Base-by-base conservation (phyloP, 179 eudicot genomes). In the Gypsophila paniculata region DNA sequence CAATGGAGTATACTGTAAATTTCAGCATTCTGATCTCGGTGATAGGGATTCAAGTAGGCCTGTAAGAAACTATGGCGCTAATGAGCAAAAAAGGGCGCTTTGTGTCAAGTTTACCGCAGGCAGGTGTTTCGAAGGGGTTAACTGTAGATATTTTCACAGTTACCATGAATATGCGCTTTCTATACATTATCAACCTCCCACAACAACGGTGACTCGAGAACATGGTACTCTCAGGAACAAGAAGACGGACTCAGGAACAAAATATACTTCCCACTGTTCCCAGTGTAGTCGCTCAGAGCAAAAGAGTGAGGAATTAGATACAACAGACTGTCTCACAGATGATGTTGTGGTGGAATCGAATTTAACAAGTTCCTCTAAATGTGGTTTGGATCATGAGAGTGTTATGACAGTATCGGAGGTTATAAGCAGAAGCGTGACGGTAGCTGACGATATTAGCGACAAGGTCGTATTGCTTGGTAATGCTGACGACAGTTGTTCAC, bases 41-140 rank as follows among this genome's bases (percentile, higher is more conserved):
- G 61, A 57, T 12, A 3, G 18, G 36, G 75, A 57, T 69, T 48
- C 65, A 17, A 18, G 12, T 2, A 29, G 54, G 19, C 8, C 21
- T 52, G 57, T 23, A 8, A 66, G 17, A 61, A 21, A 61, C 46
- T 68, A 51, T 44, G 71, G 71, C 18, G 51, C 52, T 26, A 69
- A 53, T 55, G 61, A 68, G 70, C 70, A 13, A 44, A 55, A 49
- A 57, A 71, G 36, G 49, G 77, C 69, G 74, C 59, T 79, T 32
- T 93, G 98, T 79, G 77, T 85, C 59, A 85, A 87, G 76, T 87
- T 81, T 77, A 78, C 79, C 54, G 80, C 75, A 67, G 96, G 97
- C 54, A 86, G 85, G 83, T 93, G 98, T 65, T 77, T 74, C 65
- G 86, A 87, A 72, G 98, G 96, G 68, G 86, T 82, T 36, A 76